These are phyloP conservation scores for Rhodotorula sp. DNA, from an alignment of 1,284 basidiomycete genomes.

Conservation along the genomic window DNA sequence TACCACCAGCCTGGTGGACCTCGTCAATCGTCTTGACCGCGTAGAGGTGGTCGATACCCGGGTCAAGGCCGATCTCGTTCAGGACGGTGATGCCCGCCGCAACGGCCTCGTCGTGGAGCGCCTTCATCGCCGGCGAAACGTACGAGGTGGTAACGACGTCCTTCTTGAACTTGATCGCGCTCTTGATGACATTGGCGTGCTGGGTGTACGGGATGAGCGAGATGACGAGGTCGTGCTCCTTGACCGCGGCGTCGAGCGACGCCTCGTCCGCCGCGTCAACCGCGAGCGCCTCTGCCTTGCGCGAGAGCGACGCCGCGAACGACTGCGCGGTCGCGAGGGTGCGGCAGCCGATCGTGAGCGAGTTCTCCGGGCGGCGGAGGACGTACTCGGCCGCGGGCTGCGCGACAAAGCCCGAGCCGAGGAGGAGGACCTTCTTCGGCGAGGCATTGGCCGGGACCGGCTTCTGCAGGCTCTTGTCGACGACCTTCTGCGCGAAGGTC, in stretches of 20 bases:
- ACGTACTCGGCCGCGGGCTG: constrained; percentile 93
- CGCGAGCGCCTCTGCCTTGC: constrained; percentile 67
- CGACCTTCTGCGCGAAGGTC: constrained; percentile 73
- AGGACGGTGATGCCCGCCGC: constrained; percentile 90
- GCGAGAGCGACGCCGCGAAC: constrained; percentile 69
- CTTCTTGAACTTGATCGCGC: constrained; percentile 91
- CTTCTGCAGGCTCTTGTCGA: constrained; percentile 62
- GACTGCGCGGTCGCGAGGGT: constrained; percentile 73
- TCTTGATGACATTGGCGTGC: constrained; percentile 89
- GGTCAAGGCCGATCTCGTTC: constrained; percentile 98
- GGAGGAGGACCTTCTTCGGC: constrained; percentile 76
- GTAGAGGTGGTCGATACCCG: constrained; percentile 92
- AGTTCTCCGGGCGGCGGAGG: constrained; percentile 76
- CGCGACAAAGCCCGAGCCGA: constrained; percentile 95
- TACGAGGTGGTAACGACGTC: constrained; percentile 97
- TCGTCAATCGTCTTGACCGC: constrained; percentile 96
- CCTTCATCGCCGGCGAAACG: constrained; percentile 84
- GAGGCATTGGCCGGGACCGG: constrained; percentile 36
- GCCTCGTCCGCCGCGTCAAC: constrained; percentile 77
- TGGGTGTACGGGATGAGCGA: constrained; percentile 95
- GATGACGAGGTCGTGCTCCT: constrained; percentile 88
- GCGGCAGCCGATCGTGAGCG: constrained; percentile 87
- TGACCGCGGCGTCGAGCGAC: constrained; percentile 77
- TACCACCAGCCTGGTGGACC: constrained; percentile 90
- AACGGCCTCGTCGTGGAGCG: constrained; percentile 78